Base-by-base conservation (phyloP, 345 rosid genomes). In the Populus tremula region DNA sequence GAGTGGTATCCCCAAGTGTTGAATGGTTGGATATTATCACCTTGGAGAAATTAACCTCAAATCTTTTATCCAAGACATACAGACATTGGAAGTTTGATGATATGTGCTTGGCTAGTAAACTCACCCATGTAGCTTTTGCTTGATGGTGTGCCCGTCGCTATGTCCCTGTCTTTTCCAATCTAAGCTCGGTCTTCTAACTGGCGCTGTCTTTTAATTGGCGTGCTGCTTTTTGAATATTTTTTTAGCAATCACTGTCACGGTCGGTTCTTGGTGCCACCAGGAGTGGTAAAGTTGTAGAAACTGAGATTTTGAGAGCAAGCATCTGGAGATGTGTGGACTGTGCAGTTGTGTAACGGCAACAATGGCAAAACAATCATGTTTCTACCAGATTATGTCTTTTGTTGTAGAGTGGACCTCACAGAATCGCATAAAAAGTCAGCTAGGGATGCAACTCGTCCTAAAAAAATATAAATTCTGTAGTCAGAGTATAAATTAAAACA, bases 111-210 rank as follows among this genome's bases (percentile, higher is more conserved):
- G 29, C 64, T 11, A 1, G 25, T 3, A 59, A 59, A 23, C 23
- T 59, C 10, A 59, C 64, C 29, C 29, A 3, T 9, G 14, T 25
- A 9, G 64, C 29, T 5, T 23, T 59, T 10, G 63, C 27, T 23
- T 4, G 5, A 23, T 11, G 4, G 63, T 9, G 50, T 45, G 27
- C 8, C 2, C 2, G 0, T n/a, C 0, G 0, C 29, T 1, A 1
- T 59, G 29, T 10, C 5, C 27, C 14, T 3, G 63, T 9, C 29
- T 7, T 25, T n/a, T 3, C 14, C 27, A 23, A 10, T n/a, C 2
- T 1, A 6, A 54, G 23, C 27, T n/a, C 25, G 12, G 10, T 0
- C 27, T 10, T 23, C 11, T 9, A n/a, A 56, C 29, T 56, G 27
- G 10, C 5, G 29, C 14, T 13, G 50, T 45, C 50, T 45, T 13